Percentiles rank a stretch among this genome's conserved stretches.
Conservation (phyloP, 768 basidiomycete genomes). For the Lactarius psammicola region DNA sequence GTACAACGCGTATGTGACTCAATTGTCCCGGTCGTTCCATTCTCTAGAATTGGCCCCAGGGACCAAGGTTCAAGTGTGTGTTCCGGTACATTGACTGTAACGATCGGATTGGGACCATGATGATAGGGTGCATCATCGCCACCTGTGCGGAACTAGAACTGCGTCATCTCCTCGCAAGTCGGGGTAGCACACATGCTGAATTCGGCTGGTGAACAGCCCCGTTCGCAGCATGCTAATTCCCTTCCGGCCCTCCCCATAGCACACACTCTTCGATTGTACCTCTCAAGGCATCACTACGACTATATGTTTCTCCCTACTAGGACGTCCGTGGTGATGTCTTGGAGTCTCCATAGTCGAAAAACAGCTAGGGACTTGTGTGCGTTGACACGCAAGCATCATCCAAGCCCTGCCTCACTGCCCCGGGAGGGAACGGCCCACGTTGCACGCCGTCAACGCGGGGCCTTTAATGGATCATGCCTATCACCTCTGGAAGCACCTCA, state of each 20-base stretch:
- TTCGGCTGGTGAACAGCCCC: not conserved
- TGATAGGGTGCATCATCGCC: too few relatives aligned
- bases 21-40: too few relatives aligned
- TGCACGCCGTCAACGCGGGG: not conserved
- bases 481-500: not conserved
- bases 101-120: too few relatives aligned
- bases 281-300: not conserved
- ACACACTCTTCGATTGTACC: not conserved
- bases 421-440: not conserved
- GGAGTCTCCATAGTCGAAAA: not conserved
- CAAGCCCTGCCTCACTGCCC: not conserved
- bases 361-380: too few relatives aligned
- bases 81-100: too few relatives aligned
- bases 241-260: not conserved
- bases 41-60: too few relatives aligned
- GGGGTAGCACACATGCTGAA: not conserved
- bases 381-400: not conserved
- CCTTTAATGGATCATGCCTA: not conserved
- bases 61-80: too few relatives aligned
- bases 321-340: not conserved
- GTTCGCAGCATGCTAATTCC: not conserved
- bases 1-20: too few relatives aligned
- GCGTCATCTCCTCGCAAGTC: not conserved
- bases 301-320: not conserved
- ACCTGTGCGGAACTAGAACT: not conserved